Evolutionary conservation across 2,329 filamentous ascomycete species (phyloP).

Genomic region (Juglanconis oblonga): DNA sequence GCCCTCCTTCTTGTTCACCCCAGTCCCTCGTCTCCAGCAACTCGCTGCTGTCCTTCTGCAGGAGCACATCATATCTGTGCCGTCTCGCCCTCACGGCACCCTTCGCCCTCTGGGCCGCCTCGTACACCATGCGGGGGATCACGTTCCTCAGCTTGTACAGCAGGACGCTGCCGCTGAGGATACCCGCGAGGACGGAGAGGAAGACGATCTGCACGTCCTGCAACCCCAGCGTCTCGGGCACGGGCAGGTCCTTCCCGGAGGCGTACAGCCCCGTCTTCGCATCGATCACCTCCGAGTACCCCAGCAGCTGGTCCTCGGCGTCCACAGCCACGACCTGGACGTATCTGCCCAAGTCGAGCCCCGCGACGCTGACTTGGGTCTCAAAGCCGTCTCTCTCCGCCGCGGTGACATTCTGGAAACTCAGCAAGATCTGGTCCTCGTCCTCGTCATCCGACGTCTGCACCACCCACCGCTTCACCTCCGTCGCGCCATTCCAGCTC

Average conservation of each 20-base stretch:
- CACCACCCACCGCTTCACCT: constrained; percentile 18
- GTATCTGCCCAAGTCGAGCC: not conserved
- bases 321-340: not conserved
- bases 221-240: constrained; percentile 1
- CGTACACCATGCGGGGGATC: not conserved
- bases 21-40: not conserved
- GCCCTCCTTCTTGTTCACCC: not conserved
- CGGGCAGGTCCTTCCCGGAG: constrained; percentile 3
- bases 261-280: not conserved
- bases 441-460: constrained; percentile 16
- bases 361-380: not conserved
- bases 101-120: not conserved
- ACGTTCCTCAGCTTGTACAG: not conserved
- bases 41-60: not conserved
- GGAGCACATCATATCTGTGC: not conserved
- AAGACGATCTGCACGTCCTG: constrained; percentile 2
- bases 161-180: not conserved
- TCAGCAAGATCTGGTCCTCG: constrained; percentile 1
- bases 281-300: not conserved
- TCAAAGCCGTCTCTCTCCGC: constrained; percentile 18
- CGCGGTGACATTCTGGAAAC: constrained; percentile 11
- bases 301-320: not conserved
- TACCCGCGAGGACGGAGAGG: not conserved
- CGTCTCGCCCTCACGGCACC: not conserved
- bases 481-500: constrained; percentile 22